Conservation (phyloP, 2,329 filamentous ascomycete genomes). For the Thermomyces lanuginosus region DNA sequence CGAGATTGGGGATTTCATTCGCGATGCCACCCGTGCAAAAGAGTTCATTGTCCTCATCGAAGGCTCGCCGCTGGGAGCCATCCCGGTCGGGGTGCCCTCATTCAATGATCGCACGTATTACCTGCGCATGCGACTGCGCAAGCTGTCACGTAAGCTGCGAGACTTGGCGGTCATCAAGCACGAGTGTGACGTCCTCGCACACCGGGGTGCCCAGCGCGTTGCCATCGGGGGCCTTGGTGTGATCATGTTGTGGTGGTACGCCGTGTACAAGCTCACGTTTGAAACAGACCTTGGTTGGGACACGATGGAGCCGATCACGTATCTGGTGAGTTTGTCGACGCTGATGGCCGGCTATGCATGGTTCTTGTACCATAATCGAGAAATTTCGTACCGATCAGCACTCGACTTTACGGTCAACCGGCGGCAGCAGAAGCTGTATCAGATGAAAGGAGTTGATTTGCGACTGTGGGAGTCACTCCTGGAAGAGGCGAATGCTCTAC, state of each 20-base stretch:
- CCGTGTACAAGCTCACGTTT: conserved; percentile 55
- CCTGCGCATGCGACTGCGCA: conserved; percentile 58
- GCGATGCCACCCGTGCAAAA: conserved; percentile 67
- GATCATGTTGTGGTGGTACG: conserved; percentile 62
- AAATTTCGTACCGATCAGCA: conserved; percentile 72
- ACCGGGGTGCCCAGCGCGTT: conserved; percentile 59
- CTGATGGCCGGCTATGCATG: conserved; percentile 84
- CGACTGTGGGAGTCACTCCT: conserved; percentile 62
- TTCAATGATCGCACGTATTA: conserved; percentile 88
- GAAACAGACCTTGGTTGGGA: conserved; percentile 73
- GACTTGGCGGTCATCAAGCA: conserved; percentile 57
- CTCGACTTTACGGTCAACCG: conserved; percentile 73
- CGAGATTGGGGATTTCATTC: conserved; percentile 86
- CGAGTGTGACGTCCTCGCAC: conserved; percentile 64
- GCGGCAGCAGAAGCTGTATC: conserved; percentile 61
- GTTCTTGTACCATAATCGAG: conserved; percentile 84
- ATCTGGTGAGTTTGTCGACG: conserved; percentile 69
- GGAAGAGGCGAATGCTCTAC: conserved; percentile 60
- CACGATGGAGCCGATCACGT: conserved; percentile 78
- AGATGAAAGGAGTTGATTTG: conserved; percentile 57
- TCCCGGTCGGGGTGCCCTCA: conserved; percentile 66
- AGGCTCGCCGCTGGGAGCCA: conserved; percentile 44
- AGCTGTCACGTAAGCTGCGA: conserved; percentile 52
- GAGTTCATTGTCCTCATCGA: conserved; percentile 78
- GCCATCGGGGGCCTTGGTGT: conserved; percentile 64